Conservation (phyloP, 192 early-diverging fungal genomes). For the Linnemannia exigua region DNA sequence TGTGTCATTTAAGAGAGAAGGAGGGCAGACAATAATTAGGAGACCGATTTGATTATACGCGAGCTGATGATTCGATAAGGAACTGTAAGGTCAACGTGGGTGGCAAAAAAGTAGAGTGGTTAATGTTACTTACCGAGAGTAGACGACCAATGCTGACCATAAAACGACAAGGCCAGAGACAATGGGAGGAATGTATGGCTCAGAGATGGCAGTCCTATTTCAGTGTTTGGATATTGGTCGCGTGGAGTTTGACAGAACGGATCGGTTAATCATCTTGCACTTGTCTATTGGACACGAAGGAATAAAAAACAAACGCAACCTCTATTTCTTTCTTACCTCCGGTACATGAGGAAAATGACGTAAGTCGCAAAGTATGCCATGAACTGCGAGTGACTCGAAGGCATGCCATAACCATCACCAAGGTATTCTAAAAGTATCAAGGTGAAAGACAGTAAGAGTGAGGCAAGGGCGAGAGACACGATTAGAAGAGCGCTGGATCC, state of each 20-base stretch:
- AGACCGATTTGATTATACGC: neutral
- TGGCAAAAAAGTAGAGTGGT: neutral
- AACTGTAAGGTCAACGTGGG: too few relatives aligned
- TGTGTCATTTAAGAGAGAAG: conserved; percentile 29
- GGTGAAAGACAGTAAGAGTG: neutral
- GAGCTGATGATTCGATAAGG: neutral
- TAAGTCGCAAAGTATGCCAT: conserved; percentile 81
- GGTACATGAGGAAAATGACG: conserved; percentile 64
- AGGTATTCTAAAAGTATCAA: conserved; percentile 71
- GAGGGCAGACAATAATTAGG: neutral
- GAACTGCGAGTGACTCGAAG: conserved; percentile 86
- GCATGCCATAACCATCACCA: conserved; percentile 88
- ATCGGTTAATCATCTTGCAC: conserved; percentile 2
- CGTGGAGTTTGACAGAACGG: neutral
- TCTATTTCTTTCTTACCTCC: conserved; percentile 50
- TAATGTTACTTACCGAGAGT: conserved; percentile 51
- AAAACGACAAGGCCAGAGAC: conserved; percentile 23
- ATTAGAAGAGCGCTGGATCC: too few relatives aligned
- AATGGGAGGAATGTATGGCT: conserved; percentile 9
- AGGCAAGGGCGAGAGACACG: too few relatives aligned
- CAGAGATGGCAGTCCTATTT: conserved; percentile 7
- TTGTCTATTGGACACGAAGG: neutral
- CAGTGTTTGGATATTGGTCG: neutral
- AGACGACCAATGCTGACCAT: conserved; percentile 58
- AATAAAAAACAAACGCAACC: neutral